Base-by-base conservation (phyloP, 352 stramenopile species). In the Pythium aquatile region DNA sequence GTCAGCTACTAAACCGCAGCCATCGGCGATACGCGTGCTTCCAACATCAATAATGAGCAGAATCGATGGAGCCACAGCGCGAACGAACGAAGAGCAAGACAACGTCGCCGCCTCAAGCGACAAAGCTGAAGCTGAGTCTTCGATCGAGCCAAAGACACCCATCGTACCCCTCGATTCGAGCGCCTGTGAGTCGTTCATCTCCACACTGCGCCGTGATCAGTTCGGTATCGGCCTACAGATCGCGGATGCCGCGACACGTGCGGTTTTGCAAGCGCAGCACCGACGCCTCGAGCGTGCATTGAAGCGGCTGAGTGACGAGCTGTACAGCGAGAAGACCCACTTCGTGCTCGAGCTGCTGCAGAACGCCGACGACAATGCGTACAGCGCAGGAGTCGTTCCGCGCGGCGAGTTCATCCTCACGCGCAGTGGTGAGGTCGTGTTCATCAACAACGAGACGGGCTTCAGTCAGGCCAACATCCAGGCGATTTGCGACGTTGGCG, bases 281-380 rank as follows among this genome's bases (percentile, higher is more conserved):
- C 76, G 91, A 54, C 82, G 87, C 5, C 72, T 96, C 9, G 85
- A 94, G 48, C 80, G 87, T 14, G 87, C 87, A 14, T 72, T 96
- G n/a, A 93, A 94, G 63, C 81, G 87, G 3, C 70, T 96, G 0
- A 96, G 87, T 55, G 87, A 92, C 53, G 87, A 96, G 42, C 69
- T 96, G 4, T 96, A 96, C 68, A 92, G 84, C 35, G 83, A 91
- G 40, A 93, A 88, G 55, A 93, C 87, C 4, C 88, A 97, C 59
- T 97, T 97, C 51, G 81, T 96, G 52, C 77, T 97, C 24, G 88
- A 97, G 64, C 55, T 97, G 29, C 72, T 97, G 14, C 88, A 97
- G 52, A 97, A 97, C 33, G 87, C 88, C 9, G 87, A 97, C 58
- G 88, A 97, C 66, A 96, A 96, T 42, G 55, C 40, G 24, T 97